Evolutionary conservation across 371 early-diverging fungal genomes (phyloP), one percentile per base, ranked within the genome.

Genomic region (Umbelopsis sp.): DNA sequence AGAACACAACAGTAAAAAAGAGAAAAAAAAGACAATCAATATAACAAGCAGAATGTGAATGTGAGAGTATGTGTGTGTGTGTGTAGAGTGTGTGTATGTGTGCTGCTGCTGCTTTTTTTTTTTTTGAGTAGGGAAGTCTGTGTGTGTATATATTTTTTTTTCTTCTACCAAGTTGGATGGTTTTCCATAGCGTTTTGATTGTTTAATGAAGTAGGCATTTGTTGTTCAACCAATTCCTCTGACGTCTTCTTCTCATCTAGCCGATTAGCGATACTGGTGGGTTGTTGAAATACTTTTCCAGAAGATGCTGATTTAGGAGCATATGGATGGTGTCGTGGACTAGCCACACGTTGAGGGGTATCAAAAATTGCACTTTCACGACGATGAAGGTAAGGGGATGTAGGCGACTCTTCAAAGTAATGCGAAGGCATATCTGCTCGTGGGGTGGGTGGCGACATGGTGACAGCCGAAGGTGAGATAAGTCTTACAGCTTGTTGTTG

Each of bases 311-410:
- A 32, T 35, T 57, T 57, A n/a, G 57, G 57, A 18, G 57, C 57
- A 57, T 57, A 57, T 4, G 57, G 57, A 57, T 57, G 57, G 57
- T 57, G 57, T 57, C 57, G 57, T 57, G 57, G 57, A 35, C 57
- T 57, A 35, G 57, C 32, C 57, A 57, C 57, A 35, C 57, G 57
- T 18, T 57, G 57, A 16, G 57, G 57, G 57, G 57, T 57, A 57
- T 57, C 57, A 57, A 57, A 57, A 35, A 57, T 35, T 6, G 35
- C 57, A 29, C 57, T 57, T 57, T 57, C 57, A 29, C 57, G 57
- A 35, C 57, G 57, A 57, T 29, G 57, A 57, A 35, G 57, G 35
- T 57, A 57, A 35, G 57, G 57, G 4, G 35, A 57, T 57, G 57
- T 57, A 6, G 57, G 29, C 16, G 57, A 29, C 14, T 57, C 57